These are phyloP conservation scores for Abelmoschus esculentus DNA, from an alignment of 345 rosid species.

Conservation along the genomic window DNA sequence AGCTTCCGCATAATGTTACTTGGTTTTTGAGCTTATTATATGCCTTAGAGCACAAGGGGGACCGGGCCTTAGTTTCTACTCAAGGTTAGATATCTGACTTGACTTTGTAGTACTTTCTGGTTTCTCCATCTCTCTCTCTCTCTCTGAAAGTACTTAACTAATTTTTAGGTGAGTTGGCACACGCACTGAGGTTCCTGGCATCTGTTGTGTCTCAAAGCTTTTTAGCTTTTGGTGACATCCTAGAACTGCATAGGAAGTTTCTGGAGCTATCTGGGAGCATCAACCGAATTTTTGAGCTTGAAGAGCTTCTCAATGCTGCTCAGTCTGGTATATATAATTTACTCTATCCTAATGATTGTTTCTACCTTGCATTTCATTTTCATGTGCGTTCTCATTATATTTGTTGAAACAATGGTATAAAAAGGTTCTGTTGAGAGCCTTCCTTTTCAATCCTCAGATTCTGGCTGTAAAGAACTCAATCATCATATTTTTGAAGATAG, in stretches of 20 bases:
- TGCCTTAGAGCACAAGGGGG: slow-evolving; percentile 90
- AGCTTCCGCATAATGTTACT: slow-evolving; percentile 93
- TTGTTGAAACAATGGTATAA: not conserved
- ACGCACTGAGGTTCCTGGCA: slow-evolving; percentile 92
- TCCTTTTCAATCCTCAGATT: not conserved
- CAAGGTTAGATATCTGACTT: slow-evolving; percentile 50
- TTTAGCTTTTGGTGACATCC: slow-evolving; percentile 96
- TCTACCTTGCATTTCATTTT: not conserved
- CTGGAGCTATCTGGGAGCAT: slow-evolving; percentile 87
- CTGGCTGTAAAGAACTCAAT: not conserved
- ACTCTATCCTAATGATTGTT: not conserved
- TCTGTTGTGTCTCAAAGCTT: slow-evolving; percentile 99
- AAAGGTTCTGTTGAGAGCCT: not conserved
- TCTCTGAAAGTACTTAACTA: slow-evolving; percentile 2
- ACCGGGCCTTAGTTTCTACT: slow-evolving; percentile 70
- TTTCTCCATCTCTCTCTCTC: not conserved
- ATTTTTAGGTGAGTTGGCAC: slow-evolving; percentile 86
- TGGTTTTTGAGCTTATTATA: slow-evolving; percentile 97
- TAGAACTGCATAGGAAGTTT: slow-evolving; percentile 84
- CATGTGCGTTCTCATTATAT: not conserved
- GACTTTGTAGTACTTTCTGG: slow-evolving; percentile 1
- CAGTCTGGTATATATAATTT: slow-evolving; percentile 51
- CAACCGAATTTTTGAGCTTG: slow-evolving; percentile 89
- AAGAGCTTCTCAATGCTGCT: slow-evolving; percentile 85
- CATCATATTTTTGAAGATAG: not conserved